Base-by-base conservation (phyloP, 805 yeast genomes). In the Metschnikowia continentalis region DNA sequence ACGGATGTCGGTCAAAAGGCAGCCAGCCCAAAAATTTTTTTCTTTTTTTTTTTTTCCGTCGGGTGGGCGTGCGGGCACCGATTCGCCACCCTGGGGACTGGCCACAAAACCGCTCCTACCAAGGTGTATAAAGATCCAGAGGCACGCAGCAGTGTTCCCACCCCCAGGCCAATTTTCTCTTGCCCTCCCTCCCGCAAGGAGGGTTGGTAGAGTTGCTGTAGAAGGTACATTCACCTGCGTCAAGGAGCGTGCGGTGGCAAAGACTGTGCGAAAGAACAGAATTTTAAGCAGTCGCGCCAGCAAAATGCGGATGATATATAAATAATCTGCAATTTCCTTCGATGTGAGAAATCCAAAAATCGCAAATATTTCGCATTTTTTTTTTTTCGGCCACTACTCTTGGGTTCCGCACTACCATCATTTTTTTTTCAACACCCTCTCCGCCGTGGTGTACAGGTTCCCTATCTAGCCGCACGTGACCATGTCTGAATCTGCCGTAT, bases 401-500 rank as follows among this genome's bases (percentile, higher is more conserved):
- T 39, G 42, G 42, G 55, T 45, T 30, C 51, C 48, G 54, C 60
- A 56, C 56, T 51, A 53, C 54, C 13, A 39, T 46, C 6, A 22
- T 15, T 30, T 33, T 20, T 26, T 26, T 26, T 26, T 8, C 11
- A 8, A 26, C 11, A 26, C 30, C 11, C 35, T 46, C 42, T 42
- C 45, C 41, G 32, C 13, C 39, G 20, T 44, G 56, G 54, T 53
- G 54, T 42, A 43, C 56, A 47, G 56, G 50, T 50, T 39, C 50
- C 19, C 33, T 30, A 26, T 6, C n/a, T 40, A 7, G 43, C 43
- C 20, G 47, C 60, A 57, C 60, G 60, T 57, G 60, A 44, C 35
- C 35, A 66, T 67, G 71, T 66, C 71, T 32, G 69, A 64, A 48
- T 55, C 55, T 15, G 56, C 48, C 54, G 54, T 54, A 14, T 46